These are phyloP conservation scores for Lineolata rhizophorae DNA, from an alignment of 495 filamentous ascomycete genomes.

Conservation along the genomic window DNA sequence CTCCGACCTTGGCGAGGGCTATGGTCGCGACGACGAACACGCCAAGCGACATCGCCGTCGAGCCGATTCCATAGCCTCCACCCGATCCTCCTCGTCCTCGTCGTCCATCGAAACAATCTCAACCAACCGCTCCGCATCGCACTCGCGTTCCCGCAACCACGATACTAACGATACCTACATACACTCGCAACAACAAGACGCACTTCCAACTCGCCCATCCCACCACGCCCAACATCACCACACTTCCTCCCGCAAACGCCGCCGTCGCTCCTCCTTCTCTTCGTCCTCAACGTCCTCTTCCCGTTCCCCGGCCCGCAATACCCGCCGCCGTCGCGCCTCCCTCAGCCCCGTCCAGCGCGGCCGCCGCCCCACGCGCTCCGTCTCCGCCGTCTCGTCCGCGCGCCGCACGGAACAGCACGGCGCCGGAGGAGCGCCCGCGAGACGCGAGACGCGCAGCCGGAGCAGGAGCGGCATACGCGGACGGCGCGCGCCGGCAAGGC, in stretches of 20 bases:
- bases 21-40: too few species aligned
- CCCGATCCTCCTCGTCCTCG: slow-evolving; percentile 39
- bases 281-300: slow-evolving; percentile 12
- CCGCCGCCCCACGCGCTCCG: too few species aligned
- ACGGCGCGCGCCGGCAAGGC: too few species aligned
- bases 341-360: slow-evolving; percentile 35
- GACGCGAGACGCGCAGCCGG: too few species aligned
- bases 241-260: slow-evolving; percentile 15
- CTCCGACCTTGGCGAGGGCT: too few species aligned
- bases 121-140: slow-evolving; percentile 38
- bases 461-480: too few species aligned
- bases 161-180: slow-evolving; percentile 3
- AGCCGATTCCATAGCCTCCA: slow-evolving; percentile 34
- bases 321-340: slow-evolving; percentile 31
- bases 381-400: too few species aligned
- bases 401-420: too few species aligned
- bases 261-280: slow-evolving; percentile 24
- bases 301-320: slow-evolving; percentile 25
- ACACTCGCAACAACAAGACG: neutral
- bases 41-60: slow-evolving; percentile 21
- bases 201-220: slow-evolving; percentile 1
- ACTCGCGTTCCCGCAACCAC: slow-evolving; percentile 22
- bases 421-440: too few species aligned
- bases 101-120: slow-evolving; percentile 42
- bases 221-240: slow-evolving; percentile 2